Base-by-base conservation (phyloP, 2,329 filamentous ascomycete genomes). In the Sarocladium kiliense region DNA sequence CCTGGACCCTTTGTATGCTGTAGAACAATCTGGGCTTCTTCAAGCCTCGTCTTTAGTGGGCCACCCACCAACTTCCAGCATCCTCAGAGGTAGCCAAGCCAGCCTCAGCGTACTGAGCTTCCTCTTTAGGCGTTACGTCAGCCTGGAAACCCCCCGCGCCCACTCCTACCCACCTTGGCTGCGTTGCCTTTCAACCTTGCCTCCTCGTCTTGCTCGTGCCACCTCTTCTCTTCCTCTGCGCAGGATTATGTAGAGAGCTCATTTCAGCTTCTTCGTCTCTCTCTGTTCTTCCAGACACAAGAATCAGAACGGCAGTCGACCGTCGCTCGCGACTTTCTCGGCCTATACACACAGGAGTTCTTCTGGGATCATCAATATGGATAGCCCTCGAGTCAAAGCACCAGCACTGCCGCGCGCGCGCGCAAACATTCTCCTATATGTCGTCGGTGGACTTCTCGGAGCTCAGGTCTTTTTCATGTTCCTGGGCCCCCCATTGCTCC, bases 401-500 rank as follows among this genome's bases (percentile, higher is more conserved):
- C 23, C 25, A 23, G 23, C 23, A 23, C 9, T 18, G 23, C 6
- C 44, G 11, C 44, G 23, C 16, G 44, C 25, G 10, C 6, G 18
- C 10, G 5, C 27, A 3, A 51, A 51, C 18, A 36, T 23, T 4
- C 27, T 36, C 18, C 30, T 51, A 3, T 51, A 51, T 36, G n/a
- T 23, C n/a, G 47, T 51, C 27, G 47, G 47, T 12, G 47, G 27
- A 21, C 26, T 25, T 36, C 45, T 55, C 27, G 55, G 37, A 21
- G 44, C 10, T 12, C 51, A 26, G 16, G 36, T 54, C 9, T 32
- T 57, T 21, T 19, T 65, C 26, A 56, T 65, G 4, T 67, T 71
- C n/a, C 54, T 73, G 49, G 53, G 69, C 41, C 55, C 65, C 18
- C 63, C 68, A 3, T 37, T 70, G 39, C 55, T 73, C 7, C 5